These are phyloP conservation scores for Vanilla planifolia DNA, from an alignment of 106 monocot species.

Conservation along the genomic window DNA sequence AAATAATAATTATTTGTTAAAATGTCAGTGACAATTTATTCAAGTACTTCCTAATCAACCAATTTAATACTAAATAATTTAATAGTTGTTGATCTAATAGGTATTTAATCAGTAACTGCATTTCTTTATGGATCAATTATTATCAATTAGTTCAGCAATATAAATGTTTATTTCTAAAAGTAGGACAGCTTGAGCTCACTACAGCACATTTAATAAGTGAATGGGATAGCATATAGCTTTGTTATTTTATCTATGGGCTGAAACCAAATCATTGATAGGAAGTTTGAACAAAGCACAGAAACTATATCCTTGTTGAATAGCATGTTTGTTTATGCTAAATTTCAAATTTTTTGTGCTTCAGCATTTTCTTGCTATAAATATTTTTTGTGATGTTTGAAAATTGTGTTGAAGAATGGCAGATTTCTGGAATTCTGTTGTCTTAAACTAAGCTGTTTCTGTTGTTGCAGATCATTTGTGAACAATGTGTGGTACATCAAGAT, in stretches of 20 bases:
- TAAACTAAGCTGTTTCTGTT: not conserved
- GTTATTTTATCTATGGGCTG: not conserved
- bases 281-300: not conserved
- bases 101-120: no score
- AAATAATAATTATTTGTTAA: no score
- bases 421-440: not conserved
- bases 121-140: no score
- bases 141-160: no score
- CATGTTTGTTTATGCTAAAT: not conserved
- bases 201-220: no score
- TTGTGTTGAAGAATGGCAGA: not conserved
- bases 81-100: no score
- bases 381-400: not conserved
- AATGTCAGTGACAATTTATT: no score
- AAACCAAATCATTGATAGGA: not conserved
- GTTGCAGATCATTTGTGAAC: slow-evolving; percentile 83
- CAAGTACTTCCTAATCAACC: no score
- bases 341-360: not conserved
- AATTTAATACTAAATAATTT: no score
- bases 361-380: not conserved
- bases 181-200: no score
- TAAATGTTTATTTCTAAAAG: no score
- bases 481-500: slow-evolving; percentile 97
- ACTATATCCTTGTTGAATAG: not conserved
- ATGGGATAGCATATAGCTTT: no score